Conservation (phyloP, 257 asterid genomes). For the Misopates orontium region DNA sequence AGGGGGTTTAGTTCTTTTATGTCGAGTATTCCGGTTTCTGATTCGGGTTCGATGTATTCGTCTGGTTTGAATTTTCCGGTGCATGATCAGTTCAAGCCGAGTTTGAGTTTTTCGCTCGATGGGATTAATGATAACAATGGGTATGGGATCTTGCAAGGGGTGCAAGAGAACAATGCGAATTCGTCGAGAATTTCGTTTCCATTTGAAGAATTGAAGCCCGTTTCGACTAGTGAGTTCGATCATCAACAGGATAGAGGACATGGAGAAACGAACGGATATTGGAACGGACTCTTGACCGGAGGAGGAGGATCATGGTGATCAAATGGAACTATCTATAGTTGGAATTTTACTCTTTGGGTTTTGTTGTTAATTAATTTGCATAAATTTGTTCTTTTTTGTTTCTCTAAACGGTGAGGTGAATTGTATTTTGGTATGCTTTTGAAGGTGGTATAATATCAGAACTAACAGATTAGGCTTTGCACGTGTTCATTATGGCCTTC, state of each 20-base stretch:
- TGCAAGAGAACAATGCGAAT: constrained; percentile 33
- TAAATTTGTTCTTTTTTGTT: background rate
- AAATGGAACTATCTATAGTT: background rate
- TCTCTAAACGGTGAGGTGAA: background rate
- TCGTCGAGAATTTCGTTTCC: constrained; percentile 48
- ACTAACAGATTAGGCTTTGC: constrained; percentile 22
- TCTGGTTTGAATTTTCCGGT: constrained; percentile 38
- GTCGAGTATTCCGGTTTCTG: constrained; percentile 32
- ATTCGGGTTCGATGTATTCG: constrained; percentile 32
- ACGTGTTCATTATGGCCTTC: constrained; percentile 9
- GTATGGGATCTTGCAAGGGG: too few relatives aligned
- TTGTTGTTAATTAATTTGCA: background rate
- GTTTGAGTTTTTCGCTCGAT: constrained; percentile 55
- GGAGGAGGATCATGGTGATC: constrained; percentile 42
- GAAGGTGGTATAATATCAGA: constrained; percentile 16
- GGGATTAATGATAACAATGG: constrained; percentile 35
- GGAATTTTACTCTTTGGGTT: background rate
- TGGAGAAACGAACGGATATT: constrained; percentile 47
- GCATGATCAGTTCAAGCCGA: constrained; percentile 41
- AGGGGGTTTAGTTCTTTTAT: constrained; percentile 38
- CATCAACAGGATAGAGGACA: constrained; percentile 26
- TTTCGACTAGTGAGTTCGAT: constrained; percentile 29
- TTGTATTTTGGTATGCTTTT: background rate
- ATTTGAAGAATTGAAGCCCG: constrained; percentile 55
- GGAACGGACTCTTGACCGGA: constrained; percentile 69